Conservation (phyloP, 768 basidiomycete species). For the Coprinellus micaceus region DNA sequence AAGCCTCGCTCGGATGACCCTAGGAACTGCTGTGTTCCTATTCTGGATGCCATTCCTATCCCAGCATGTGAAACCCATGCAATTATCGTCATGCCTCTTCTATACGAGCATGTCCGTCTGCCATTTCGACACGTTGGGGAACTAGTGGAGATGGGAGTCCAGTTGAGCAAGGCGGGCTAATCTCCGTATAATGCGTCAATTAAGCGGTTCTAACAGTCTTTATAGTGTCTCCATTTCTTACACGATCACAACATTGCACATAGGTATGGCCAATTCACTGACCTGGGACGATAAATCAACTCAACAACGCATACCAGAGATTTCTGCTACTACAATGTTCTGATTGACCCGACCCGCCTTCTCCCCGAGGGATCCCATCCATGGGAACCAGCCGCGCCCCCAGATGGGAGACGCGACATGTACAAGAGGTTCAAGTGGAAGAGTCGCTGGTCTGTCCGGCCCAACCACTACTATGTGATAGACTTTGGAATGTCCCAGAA, state of each 20-base stretch:
- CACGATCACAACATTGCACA: conserved; percentile 18
- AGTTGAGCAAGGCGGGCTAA: conserved; percentile 16
- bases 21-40: conserved; percentile 21
- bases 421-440: neutral
- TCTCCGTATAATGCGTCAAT: too few species aligned
- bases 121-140: conserved; percentile 22
- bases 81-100: conserved; percentile 21
- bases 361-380: conserved; percentile 16
- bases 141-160: conserved; percentile 18
- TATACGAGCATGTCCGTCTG: conserved; percentile 9
- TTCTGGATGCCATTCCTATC: conserved; percentile 20
- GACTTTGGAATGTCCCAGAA: conserved; percentile 22
- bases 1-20: conserved; percentile 12
- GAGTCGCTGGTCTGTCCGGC: conserved; percentile 19
- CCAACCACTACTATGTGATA: conserved; percentile 25
- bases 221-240: conserved; percentile 21
- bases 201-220: too few species aligned
- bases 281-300: too few species aligned
- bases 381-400: neutral
- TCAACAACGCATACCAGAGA: too few species aligned
- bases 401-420: neutral
- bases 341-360: conserved; percentile 18
- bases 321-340: conserved; percentile 16
- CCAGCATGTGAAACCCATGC: conserved; percentile 13
- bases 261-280: conserved; percentile 4